Percentiles rank a stretch among this genome's conserved stretches.
Conservation (phyloP, 148 eudicot genomes). For the Persicaria maculosa region DNA sequence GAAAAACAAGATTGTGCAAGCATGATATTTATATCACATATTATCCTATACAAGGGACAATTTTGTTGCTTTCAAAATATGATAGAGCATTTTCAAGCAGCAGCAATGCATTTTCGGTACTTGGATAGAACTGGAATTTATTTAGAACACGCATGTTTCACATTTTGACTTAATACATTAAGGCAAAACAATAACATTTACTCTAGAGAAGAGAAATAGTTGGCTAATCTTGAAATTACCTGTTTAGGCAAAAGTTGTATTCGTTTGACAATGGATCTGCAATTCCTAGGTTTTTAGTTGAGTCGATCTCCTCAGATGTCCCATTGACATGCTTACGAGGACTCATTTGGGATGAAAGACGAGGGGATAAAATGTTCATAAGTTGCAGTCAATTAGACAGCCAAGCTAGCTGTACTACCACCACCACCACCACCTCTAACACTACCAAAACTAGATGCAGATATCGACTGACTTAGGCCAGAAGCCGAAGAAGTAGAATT, state of each 20-base stretch:
- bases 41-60: too few species aligned
- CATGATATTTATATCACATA: too few species aligned
- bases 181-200: not conserved
- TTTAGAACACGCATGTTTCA: too few species aligned
- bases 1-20: too few species aligned
- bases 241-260: conserved; percentile 32
- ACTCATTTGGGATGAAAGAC: conserved; percentile 22
- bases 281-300: conserved; percentile 25
- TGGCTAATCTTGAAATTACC: conserved; percentile 28
- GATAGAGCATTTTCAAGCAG: too few species aligned
- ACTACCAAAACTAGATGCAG: conserved; percentile 63
- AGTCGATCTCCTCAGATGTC: conserved; percentile 28
- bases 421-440: conserved; percentile 14
- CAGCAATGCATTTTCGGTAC: too few species aligned
- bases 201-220: not conserved
- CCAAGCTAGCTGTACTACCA: conserved; percentile 19
- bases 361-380: conserved; percentile 26
- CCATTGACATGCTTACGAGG: conserved; percentile 23
- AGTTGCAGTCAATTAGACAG: conserved; percentile 43
- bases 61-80: too few species aligned
- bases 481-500: conserved; percentile 23
- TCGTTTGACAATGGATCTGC: conserved; percentile 33
- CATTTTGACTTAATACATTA: not conserved
- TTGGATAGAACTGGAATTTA: too few species aligned
- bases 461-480: conserved; percentile 44